phyloP scores from a whole-genome alignment of 176 grass and related monocot genomes.

The Avena atlantica region DNA sequence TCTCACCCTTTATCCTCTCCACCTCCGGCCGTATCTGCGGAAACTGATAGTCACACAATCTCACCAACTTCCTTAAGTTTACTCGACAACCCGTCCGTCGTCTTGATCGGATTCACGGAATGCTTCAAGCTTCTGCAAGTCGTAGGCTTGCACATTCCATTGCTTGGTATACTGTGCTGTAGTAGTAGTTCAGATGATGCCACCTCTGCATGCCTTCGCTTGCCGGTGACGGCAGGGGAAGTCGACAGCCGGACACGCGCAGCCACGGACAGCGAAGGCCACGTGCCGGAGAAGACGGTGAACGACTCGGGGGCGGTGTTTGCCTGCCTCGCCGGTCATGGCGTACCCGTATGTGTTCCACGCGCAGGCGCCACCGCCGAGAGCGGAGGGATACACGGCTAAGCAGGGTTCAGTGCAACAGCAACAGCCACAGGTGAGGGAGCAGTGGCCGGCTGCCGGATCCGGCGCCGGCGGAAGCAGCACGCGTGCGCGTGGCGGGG shows the following conservation, averaged over 20 bases:
- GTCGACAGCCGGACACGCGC: constrained; percentile 28
- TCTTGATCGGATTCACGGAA: not conserved
- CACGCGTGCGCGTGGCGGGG: not conserved
- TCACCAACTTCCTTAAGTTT: constrained; percentile 1
- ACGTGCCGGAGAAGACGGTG: constrained; percentile 25
- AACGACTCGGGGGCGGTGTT: no score
- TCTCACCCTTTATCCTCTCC: constrained; percentile 58
- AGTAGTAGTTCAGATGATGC: not conserved
- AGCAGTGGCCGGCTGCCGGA: constrained; percentile 49
- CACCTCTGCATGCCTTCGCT: constrained; percentile 44
- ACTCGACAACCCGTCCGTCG: not conserved
- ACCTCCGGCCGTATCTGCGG: constrained; percentile 14
- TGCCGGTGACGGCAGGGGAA: constrained; percentile 55
- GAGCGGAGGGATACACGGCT: constrained; percentile 52
- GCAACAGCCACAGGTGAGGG: constrained; percentile 39
- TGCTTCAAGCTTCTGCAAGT: constrained; percentile 44
- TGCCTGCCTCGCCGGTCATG: constrained; percentile 44
- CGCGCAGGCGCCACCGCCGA: constrained; percentile 54
- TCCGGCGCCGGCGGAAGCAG: not conserved
- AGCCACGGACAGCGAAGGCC: not conserved
- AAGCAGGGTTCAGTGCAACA: constrained; percentile 43
- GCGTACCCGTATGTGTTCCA: constrained; percentile 64
- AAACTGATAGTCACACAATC: constrained; percentile 16
- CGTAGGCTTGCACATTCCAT: constrained; percentile 33
- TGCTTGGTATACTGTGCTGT: constrained; percentile 5